A percentile compares a stretch with the other conserved stretches of the same genome.
Evolutionary conservation across 1,284 basidiomycete species (phyloP).

Genomic region (Marasmius oreades): DNA sequence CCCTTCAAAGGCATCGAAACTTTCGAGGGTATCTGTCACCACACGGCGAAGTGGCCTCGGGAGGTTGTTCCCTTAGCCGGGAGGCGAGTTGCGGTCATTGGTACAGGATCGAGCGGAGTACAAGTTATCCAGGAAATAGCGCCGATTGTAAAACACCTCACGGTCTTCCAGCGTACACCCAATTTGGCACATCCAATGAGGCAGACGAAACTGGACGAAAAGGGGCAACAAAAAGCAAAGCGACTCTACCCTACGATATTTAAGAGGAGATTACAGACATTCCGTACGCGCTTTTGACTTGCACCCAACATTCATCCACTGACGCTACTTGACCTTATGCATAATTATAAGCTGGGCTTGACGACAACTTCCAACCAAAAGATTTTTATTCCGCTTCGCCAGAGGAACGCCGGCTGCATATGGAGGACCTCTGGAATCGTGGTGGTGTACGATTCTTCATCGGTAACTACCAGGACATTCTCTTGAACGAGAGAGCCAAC

Average conservation of each 20-base stretch:
- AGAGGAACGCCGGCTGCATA: constrained; percentile 19
- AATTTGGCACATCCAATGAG: constrained; percentile 21
- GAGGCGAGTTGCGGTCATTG: constrained; percentile 23
- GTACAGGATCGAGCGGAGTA: constrained; percentile 25
- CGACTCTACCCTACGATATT: constrained; percentile 17
- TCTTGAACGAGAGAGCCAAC: constrained; percentile 5
- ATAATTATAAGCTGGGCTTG: constrained; percentile 9
- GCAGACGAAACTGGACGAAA: constrained; percentile 16
- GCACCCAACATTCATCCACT: background rate
- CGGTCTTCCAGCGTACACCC: constrained; percentile 25
- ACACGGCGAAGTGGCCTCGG: constrained; percentile 23
- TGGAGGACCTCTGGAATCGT: constrained; percentile 20
- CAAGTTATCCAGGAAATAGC: too few relatives aligned
- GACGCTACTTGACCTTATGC: background rate
- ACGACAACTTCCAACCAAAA: constrained; percentile 7
- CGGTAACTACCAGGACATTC: constrained; percentile 15
- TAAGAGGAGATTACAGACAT: constrained; percentile 18
- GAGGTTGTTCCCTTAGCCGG: constrained; percentile 18
- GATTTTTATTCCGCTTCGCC: constrained; percentile 11
- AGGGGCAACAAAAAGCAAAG: constrained; percentile 16
- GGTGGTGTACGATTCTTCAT: constrained; percentile 20
- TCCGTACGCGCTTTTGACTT: background rate
- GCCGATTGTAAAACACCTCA: constrained; percentile 19
- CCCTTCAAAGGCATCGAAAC: constrained; percentile 18
- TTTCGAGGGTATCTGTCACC: constrained; percentile 22